Base-by-base conservation (phyloP, 495 filamentous ascomycete genomes). In the Aspergillus steynii region DNA sequence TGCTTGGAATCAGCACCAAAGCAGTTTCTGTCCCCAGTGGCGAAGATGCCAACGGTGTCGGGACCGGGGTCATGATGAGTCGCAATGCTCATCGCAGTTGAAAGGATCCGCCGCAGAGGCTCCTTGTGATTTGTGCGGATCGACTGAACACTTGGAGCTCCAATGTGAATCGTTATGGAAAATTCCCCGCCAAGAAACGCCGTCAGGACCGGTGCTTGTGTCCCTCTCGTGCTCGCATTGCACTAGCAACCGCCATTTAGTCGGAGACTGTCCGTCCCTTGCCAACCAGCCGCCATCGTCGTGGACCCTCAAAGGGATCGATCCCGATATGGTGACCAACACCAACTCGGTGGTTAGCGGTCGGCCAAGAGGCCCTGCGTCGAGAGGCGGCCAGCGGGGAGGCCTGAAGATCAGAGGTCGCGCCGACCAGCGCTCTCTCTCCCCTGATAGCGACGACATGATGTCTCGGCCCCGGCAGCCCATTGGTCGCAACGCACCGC, bases 171-270 rank as follows among this genome's bases (percentile, higher is more conserved):
- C 66, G 31, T 53, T 74, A 46, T 82, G 79, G 78, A 77, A 69
- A 61, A 61, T 71, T 26, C 75, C 64, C 20, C 68, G 32, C 6
- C 64, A 56, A 45, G 66, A 66, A n/a, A 49, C 60, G 27, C 56
- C 65, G 9, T 66, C 68, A 27, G 59, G 60, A 14, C 64, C 69
- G 10, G 64, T 77, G 49, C 60, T 66, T 3, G 74, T 81, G 8
- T 79, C 76, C 5, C 68, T 83, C 34, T 81, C 74, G n/a, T 84
- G 81, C 62, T 73, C 79, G 47, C 72, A 79, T 57, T 84, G 82
- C 64, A 68, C 72, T 45, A 80, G 74, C 61, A 63, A 62, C 31
- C 73, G 65, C 31, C 82, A 84, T 65, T 66, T 84, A 1, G 66
- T 79, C 2, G 82, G 81, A 14, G 77, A 83, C 48, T 84, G 82